phyloP scores from a whole-genome alignment of 352 stramenopile species.

The Pythium guiyangense region DNA sequence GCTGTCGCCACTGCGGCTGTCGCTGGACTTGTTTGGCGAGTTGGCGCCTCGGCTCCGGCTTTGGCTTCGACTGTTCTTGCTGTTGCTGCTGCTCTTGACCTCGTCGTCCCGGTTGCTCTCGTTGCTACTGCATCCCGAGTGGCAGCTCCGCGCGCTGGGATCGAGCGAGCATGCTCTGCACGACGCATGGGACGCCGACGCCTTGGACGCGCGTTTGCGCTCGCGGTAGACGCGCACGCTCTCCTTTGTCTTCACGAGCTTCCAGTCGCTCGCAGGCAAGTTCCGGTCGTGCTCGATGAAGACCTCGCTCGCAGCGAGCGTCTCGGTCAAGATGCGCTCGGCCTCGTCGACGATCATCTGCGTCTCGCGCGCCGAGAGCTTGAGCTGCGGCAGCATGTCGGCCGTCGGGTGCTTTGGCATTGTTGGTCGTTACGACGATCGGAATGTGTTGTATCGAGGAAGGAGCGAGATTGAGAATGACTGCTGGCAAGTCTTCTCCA shows the following conservation, averaged over 20 bases:
- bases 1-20: background rate
- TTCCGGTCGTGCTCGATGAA: constrained; percentile 8
- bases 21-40: background rate
- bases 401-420: too few species aligned
- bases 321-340: constrained; percentile 23
- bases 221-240: too few species aligned
- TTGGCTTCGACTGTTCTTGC: background rate
- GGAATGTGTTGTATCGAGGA: too few species aligned
- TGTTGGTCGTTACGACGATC: too few species aligned
- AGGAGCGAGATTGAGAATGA: too few species aligned
- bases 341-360: constrained; percentile 21
- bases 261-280: constrained; percentile 17
- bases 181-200: constrained; percentile 1
- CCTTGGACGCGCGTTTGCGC: constrained; percentile 7
- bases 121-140: background rate
- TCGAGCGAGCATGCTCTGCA: too few species aligned
- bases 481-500: too few species aligned
- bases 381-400: background rate
- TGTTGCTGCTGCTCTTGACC: background rate
- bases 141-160: background rate
- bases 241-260: too few species aligned
- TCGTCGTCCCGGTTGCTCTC: background rate
- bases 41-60: background rate
- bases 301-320: constrained; percentile 16
- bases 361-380: constrained; percentile 11